These are phyloP conservation scores for Monosporozyma yasuniensis DNA, from an alignment of 805 yeast genomes.

Conservation along the genomic window DNA sequence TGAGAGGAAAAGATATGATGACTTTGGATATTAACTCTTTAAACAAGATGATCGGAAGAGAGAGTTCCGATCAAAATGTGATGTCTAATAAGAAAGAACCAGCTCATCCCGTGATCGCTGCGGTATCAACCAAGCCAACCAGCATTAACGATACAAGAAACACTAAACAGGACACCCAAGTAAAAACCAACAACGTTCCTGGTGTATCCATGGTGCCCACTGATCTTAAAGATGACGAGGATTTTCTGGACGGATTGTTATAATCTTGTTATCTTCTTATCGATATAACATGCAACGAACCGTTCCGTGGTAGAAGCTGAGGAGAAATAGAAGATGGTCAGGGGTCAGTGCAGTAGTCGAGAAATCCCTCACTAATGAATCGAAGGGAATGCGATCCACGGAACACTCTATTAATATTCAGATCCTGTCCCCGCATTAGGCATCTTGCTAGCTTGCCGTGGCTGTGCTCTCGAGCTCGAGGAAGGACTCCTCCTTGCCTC, in stretches of 20 bases:
- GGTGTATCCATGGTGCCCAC: slow-evolving; percentile 14
- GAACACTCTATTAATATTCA: neutral
- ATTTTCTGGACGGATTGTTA: slow-evolving; percentile 21
- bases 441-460: neutral
- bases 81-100: neutral
- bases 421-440: neutral
- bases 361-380: neutral
- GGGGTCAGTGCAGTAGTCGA: too few species aligned
- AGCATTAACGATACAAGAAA: neutral
- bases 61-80: neutral
- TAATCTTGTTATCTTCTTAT: neutral
- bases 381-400: neutral
- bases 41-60: neutral
- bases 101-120: neutral
- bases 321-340: too few species aligned
- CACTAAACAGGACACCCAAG: too few species aligned
- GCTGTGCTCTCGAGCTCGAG: neutral
- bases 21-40: neutral
- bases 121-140: neutral
- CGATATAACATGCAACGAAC: neutral
- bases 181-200: too few species aligned
- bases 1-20: neutral
- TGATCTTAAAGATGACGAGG: slow-evolving; percentile 19
- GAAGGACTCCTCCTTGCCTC: too few species aligned
- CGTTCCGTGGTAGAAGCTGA: neutral